phyloP scores from a whole-genome alignment of 179 eudicot species.

The Kewa caespitosa region DNA sequence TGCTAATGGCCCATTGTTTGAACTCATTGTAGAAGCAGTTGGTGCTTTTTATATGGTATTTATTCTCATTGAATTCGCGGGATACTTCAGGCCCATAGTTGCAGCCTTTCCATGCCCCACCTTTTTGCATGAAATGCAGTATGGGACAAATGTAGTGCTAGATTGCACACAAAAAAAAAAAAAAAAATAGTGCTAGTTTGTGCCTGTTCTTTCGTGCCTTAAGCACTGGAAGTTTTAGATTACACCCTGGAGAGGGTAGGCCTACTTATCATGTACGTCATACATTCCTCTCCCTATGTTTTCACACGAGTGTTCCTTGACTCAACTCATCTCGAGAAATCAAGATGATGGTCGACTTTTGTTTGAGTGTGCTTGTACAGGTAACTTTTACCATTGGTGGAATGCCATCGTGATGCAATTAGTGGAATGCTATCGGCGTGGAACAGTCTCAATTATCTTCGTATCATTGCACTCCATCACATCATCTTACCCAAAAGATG shows the following conservation, averaged over 20 bases:
- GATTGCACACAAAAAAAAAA: too few relatives aligned
- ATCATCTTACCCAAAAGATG: not conserved
- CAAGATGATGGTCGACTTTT: too few relatives aligned
- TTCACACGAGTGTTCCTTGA: not conserved
- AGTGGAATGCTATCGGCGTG: not conserved
- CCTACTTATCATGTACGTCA: not conserved
- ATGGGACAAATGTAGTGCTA: too few relatives aligned
- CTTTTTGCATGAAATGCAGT: constrained; percentile 19
- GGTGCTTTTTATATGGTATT: constrained; percentile 20
- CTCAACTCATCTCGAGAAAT: too few relatives aligned
- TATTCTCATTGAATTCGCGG: constrained; percentile 23
- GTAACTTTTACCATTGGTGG: not conserved
- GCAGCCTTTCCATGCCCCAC: constrained; percentile 22
- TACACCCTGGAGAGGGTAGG: not conserved
- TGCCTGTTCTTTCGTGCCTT: constrained; percentile 14
- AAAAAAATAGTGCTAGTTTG: too few relatives aligned
- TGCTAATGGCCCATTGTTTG: not conserved
- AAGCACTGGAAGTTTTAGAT: constrained; percentile 9
- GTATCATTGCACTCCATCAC: not conserved
- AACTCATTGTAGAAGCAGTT: constrained; percentile 14
- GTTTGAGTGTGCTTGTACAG: not conserved
- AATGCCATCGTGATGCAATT: not conserved
- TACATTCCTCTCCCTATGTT: not conserved
- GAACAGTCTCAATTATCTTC: not conserved
- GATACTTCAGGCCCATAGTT: constrained; percentile 24